Conservation (phyloP, 75 land plant genomes). For the Larix kaempferi region DNA sequence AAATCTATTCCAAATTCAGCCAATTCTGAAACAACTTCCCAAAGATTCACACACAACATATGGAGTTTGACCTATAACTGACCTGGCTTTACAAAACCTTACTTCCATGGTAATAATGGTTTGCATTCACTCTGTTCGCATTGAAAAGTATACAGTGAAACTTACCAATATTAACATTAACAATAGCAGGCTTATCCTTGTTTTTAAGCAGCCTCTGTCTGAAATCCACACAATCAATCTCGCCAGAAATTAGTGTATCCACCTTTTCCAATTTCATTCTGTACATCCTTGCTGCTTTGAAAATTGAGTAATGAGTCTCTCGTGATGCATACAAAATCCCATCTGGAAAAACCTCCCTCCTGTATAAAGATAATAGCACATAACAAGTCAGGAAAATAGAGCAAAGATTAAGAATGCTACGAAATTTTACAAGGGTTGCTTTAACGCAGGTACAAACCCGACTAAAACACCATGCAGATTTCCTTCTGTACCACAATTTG, state of each 20-base stretch:
- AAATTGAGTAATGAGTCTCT: slow-evolving; percentile 94
- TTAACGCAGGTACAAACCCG: slow-evolving; percentile 54
- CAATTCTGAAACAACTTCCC: not conserved
- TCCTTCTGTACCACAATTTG: slow-evolving; percentile 99
- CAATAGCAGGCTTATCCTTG: slow-evolving; percentile 88
- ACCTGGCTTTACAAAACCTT: not conserved
- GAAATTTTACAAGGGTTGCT: not conserved
- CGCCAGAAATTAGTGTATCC: slow-evolving; percentile 77
- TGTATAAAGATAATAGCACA: slow-evolving; percentile 19
- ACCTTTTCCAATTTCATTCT: slow-evolving; percentile 94
- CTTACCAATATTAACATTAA: slow-evolving; percentile 95
- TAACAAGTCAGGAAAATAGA: not conserved
- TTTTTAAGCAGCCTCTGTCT: slow-evolving; percentile 51
- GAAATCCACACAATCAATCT: slow-evolving; percentile 91
- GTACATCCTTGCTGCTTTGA: slow-evolving; percentile 98
- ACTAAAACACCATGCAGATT: slow-evolving; percentile 98
- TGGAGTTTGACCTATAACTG: not conserved
- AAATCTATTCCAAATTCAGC: not conserved
- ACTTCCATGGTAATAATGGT: not conserved
- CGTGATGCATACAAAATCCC: slow-evolving; percentile 89
- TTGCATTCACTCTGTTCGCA: not conserved
- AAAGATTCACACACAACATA: not conserved
- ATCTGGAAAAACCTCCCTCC: slow-evolving; percentile 97
- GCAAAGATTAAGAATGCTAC: not conserved
- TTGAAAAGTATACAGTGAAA: not conserved